Evolutionary conservation across 2,329 filamentous ascomycete genomes (phyloP).

Genomic region (Beauveria australis): DNA sequence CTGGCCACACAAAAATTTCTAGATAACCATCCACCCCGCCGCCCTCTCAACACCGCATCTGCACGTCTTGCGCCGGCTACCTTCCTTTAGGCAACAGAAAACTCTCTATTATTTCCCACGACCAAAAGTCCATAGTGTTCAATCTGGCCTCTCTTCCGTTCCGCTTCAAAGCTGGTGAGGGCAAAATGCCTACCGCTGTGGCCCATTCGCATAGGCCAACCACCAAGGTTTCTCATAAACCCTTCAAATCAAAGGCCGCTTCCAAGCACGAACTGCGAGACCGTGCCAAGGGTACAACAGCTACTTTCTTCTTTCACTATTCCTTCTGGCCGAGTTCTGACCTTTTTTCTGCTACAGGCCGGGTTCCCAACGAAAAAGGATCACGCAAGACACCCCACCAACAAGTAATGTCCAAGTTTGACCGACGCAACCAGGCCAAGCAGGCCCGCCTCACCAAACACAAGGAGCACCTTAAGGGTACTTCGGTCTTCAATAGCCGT

Average conservation of each 20-base stretch:
- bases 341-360: constrained; percentile 45
- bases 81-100: neutral
- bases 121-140: constrained; percentile 14
- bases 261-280: constrained; percentile 84
- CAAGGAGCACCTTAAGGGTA: constrained; percentile 70
- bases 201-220: constrained; percentile 85
- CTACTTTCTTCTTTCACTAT: constrained; percentile 1
- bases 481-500: constrained; percentile 73
- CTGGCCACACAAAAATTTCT: constrained; percentile 17
- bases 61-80: constrained; percentile 19
- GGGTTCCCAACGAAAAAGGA: constrained; percentile 65
- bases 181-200: constrained; percentile 66
- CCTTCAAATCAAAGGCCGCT: constrained; percentile 86
- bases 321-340: constrained; percentile 13
- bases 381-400: constrained; percentile 85
- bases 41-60: constrained; percentile 21
- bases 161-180: constrained; percentile 76
- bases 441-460: constrained; percentile 81
- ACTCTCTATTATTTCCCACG: neutral
- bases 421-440: constrained; percentile 88
- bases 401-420: constrained; percentile 94
- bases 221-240: constrained; percentile 80
- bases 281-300: constrained; percentile 62
- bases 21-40: constrained; percentile 23
- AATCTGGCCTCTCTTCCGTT: constrained; percentile 68